Conservation (phyloP, 345 rosid species). For the Carallia pectinifolia region DNA sequence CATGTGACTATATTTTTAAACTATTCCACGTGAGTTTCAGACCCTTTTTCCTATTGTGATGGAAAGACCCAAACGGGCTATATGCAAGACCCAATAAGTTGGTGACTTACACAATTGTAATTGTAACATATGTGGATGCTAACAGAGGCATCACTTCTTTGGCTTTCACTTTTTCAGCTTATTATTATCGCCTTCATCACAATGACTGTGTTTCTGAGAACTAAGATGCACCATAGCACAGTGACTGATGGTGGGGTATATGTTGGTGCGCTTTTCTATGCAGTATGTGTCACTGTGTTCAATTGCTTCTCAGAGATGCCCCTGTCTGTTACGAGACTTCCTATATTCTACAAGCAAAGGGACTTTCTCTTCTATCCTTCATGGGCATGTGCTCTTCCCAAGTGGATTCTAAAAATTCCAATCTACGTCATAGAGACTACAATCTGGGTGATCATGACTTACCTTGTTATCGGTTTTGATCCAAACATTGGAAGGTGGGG, state of each 20-base stretch:
- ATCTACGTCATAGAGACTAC: slow-evolving; percentile 53
- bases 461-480: slow-evolving; percentile 54
- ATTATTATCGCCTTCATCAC: slow-evolving; percentile 46
- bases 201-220: slow-evolving; percentile 63
- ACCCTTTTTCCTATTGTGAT: not conserved
- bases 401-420: slow-evolving; percentile 81
- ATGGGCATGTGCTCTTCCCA: slow-evolving; percentile 85
- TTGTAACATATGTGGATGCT: too few species aligned
- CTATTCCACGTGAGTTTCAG: slow-evolving; percentile 35
- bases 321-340: slow-evolving; percentile 69
- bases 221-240: slow-evolving; percentile 67
- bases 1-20: slow-evolving; percentile 69
- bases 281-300: slow-evolving; percentile 51
- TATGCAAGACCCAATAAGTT: too few species aligned
- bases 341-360: slow-evolving; percentile 90
- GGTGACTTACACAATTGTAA: too few species aligned
- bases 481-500: slow-evolving; percentile 46
- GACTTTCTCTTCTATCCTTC: slow-evolving; percentile 78
- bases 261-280: slow-evolving; percentile 67
- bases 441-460: slow-evolving; percentile 57
- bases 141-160: not conserved
- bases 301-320: slow-evolving; percentile 79
- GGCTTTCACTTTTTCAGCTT: slow-evolving; percentile 44
- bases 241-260: slow-evolving; percentile 58
- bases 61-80: too few species aligned